These are phyloP conservation scores for Plenodomus tracheiphilus DNA, from an alignment of 2,329 filamentous ascomycete genomes.

Conservation along the genomic window DNA sequence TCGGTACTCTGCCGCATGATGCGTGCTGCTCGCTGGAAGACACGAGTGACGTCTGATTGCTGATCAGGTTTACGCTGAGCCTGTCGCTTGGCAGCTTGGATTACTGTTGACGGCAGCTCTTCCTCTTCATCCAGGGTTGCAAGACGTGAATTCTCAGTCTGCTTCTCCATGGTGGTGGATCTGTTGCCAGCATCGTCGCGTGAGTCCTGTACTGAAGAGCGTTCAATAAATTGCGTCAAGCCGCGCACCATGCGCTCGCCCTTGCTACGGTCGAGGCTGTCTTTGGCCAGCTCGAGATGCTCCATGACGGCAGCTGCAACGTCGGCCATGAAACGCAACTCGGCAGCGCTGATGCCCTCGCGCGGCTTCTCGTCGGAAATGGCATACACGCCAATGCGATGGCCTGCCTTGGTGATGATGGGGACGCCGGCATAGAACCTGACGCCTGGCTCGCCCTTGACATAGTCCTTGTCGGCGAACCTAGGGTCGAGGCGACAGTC, in stretches of 20 bases:
- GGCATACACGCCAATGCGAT: slow-evolving; percentile 37
- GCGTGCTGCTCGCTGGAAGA: slow-evolving; percentile 41
- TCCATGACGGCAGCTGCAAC: slow-evolving; percentile 37
- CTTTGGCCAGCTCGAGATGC: slow-evolving; percentile 35
- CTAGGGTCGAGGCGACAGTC: slow-evolving; percentile 30
- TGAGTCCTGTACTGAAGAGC: slow-evolving; percentile 28
- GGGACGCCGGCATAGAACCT: slow-evolving; percentile 41
- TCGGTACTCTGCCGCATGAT: slow-evolving; percentile 40
- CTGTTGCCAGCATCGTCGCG: slow-evolving; percentile 17
- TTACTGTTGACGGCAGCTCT: slow-evolving; percentile 14
- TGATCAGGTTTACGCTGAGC: slow-evolving; percentile 26
- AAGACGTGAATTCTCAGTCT: slow-evolving; percentile 41
- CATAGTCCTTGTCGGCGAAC: slow-evolving; percentile 29
- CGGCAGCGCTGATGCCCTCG: slow-evolving; percentile 22
- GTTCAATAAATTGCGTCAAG: slow-evolving; percentile 39
- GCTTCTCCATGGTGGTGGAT: slow-evolving; percentile 33
- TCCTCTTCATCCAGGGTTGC: slow-evolving; percentile 29
- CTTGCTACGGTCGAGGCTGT: slow-evolving; percentile 28
- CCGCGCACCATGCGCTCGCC: slow-evolving; percentile 40
- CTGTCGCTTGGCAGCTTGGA: slow-evolving; percentile 13
- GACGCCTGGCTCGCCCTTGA: slow-evolving; percentile 29
- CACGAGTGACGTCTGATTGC: slow-evolving; percentile 29
- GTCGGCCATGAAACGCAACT: slow-evolving; percentile 37
- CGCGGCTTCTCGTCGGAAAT: slow-evolving; percentile 38
- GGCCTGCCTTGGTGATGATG: slow-evolving; percentile 32